These are phyloP conservation scores for Radiomyces spectabilis DNA, from an alignment of 192 early-diverging fungal genomes.

Conservation along the genomic window DNA sequence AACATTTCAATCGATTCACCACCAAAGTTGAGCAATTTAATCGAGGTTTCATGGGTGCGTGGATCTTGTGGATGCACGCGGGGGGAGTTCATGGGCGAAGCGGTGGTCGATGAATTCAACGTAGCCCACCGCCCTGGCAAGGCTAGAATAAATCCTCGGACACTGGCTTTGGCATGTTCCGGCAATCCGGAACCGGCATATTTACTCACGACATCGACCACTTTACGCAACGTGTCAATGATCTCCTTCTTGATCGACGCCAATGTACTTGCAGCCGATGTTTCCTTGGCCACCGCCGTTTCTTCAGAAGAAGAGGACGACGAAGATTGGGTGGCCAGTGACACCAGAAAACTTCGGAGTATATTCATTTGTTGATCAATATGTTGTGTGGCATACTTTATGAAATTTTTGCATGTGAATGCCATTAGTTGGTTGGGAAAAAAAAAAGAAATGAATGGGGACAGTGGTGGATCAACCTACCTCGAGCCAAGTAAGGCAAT, in stretches of 20 bases:
- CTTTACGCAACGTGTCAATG: conserved; percentile 73
- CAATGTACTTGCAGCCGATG: conserved; percentile 33
- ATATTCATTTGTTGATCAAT: conserved; percentile 60
- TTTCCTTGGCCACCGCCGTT: not conserved
- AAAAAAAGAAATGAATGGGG: not conserved
- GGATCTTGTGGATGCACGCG: not conserved
- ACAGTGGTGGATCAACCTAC: conserved; percentile 14
- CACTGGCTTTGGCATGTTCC: conserved; percentile 68
- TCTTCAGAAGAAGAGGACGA: not conserved
- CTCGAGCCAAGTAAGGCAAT: conserved; percentile 84
- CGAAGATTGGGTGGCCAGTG: conserved; percentile 14
- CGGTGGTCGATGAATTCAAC: conserved; percentile 14
- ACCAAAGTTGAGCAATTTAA: conserved; percentile 55
- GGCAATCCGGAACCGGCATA: conserved; percentile 84
- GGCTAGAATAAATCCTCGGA: conserved; percentile 75
- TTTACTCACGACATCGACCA: conserved; percentile 79
- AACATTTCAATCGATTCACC: conserved; percentile 71
- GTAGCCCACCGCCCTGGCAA: conserved; percentile 74
- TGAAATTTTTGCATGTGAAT: not conserved
- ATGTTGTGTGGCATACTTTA: conserved; percentile 69
- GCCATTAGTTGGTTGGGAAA: not conserved
- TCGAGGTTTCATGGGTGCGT: conserved; percentile 16
- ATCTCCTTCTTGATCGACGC: conserved; percentile 70
- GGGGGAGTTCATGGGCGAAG: not conserved
- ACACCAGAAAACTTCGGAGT: conserved; percentile 50